Conservation (phyloP, 2,329 filamentous ascomycete species). For the Pseudohalonectria lignicola region DNA sequence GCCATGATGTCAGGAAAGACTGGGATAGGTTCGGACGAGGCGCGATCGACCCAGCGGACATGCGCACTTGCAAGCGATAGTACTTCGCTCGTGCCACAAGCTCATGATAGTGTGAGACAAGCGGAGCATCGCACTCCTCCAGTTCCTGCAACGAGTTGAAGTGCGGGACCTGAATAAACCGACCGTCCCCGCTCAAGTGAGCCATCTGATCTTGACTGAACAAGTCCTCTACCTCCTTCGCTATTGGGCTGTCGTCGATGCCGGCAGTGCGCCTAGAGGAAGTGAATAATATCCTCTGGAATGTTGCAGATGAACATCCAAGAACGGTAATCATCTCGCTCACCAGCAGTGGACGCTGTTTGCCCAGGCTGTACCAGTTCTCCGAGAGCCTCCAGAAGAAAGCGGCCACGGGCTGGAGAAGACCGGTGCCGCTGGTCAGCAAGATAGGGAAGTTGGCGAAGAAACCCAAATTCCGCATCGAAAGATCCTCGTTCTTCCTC, state of each 20-base stretch:
- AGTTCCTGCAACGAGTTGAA: too few relatives aligned
- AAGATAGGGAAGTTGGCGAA: conserved; percentile 24
- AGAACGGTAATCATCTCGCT: conserved; percentile 20
- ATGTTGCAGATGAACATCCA: conserved; percentile 14
- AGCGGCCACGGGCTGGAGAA: conserved; percentile 32
- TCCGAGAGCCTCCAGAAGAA: too few relatives aligned
- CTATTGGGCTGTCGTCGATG: conserved; percentile 9
- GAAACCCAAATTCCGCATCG: conserved; percentile 16
- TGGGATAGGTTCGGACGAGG: too few relatives aligned
- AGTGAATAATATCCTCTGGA: conserved; percentile 20
- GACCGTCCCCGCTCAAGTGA: not conserved
- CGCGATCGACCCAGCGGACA: too few relatives aligned
- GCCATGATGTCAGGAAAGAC: too few relatives aligned
- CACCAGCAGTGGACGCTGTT: conserved; percentile 20
- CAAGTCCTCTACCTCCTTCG: conserved; percentile 8
- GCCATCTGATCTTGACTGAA: conserved; percentile 13
- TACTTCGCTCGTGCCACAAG: too few relatives aligned
- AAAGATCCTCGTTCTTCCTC: conserved; percentile 23
- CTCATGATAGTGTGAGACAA: too few relatives aligned
- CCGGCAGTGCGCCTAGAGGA: conserved; percentile 13
- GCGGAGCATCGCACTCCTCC: too few relatives aligned
- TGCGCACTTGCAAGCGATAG: too few relatives aligned
- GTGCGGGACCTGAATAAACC: too few relatives aligned
- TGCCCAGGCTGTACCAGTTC: too few relatives aligned
- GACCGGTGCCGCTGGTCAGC: conserved; percentile 26